Evolutionary conservation across 805 yeast species (phyloP), one percentile per base, ranked within the genome.

Genomic region (Cyberlindnera amylophila): DNA sequence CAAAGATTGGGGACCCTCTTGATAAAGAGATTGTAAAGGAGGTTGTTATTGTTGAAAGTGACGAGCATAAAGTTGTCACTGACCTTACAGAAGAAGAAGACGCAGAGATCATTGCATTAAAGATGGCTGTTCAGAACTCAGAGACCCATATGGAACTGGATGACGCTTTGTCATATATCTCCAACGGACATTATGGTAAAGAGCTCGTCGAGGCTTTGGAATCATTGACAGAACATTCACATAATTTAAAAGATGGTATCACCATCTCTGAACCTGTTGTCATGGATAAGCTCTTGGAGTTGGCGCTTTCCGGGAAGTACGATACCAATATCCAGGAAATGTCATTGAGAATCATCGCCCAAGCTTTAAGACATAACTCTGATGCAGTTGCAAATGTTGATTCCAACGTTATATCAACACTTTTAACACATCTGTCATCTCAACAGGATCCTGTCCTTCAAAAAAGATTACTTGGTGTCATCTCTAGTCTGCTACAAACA

Each of bases 301-400:
- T 67, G 23, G 50, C 55, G 2, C 30, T 66, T 3, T 40, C 44
- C 3, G 52, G 57, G 2, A 44, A 49, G 26, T 42, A 12, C 45
- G 6, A 30, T 27, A 29, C 29, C 28, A 32, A 49, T 0, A 35
- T 64, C 18, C 66, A 71, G 44, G 93, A 87, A 44, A 53, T 74
- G 34, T 60, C 79, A 1, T 73, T 79, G 12, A 68, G 88, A 46
- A 67, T 83, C 23, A 66, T 89, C 44, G 81, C 85, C 0, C 71
- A 86, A 5, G 63, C 90, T 4, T 61, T 88, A 34, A 71, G 96
- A 53, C 88, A 88, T 58, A 89, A 89, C 57, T 79, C 78, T 2
- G 75, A 73, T 2, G 88, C 89, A 0, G 49, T 72, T 2, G 60
- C 61, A 2, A 67, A 67, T 41, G 63, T 74, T 12, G 55, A 53